These are phyloP conservation scores for Vinca minor DNA, from an alignment of 257 asterid species.

Conservation along the genomic window DNA sequence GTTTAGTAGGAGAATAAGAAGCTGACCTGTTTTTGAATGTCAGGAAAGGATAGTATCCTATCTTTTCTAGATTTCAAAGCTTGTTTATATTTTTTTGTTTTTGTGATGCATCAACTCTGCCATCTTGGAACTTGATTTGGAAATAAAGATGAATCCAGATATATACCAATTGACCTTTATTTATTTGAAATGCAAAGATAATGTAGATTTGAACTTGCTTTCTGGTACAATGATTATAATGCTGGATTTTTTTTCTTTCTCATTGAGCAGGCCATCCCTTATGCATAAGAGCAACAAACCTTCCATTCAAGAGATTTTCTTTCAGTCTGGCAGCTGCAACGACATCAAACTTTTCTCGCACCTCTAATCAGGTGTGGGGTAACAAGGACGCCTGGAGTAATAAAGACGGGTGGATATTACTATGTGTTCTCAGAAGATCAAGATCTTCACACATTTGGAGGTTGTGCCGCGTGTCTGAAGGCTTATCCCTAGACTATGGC, in stretches of 20 bases:
- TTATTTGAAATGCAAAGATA: background rate
- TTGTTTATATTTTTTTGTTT: background rate
- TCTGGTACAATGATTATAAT: constrained; percentile 15
- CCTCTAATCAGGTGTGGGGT: constrained; percentile 96
- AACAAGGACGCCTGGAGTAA: constrained; percentile 68
- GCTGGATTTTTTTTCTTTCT: constrained; percentile 9
- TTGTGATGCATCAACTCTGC: background rate
- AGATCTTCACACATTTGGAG: constrained; percentile 93
- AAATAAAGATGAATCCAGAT: background rate
- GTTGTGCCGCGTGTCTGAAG: constrained; percentile 85
- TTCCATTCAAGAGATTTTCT: constrained; percentile 37
- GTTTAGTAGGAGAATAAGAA: background rate
- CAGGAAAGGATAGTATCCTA: background rate
- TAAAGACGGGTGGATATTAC: constrained; percentile 40
- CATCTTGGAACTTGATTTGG: background rate
- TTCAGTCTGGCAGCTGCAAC: constrained; percentile 97
- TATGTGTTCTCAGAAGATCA: constrained; percentile 64
- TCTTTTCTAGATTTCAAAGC: background rate
- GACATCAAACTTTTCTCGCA: constrained; percentile 61
- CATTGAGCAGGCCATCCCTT: constrained; percentile 55
- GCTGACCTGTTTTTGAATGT: background rate
- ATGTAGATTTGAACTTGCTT: background rate
- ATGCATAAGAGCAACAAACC: constrained; percentile 31
- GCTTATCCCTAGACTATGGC: constrained; percentile 90
- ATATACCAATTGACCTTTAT: background rate